Conservation (phyloP, 139 green algal genomes). For the Pseudopediastrum boryanum region DNA sequence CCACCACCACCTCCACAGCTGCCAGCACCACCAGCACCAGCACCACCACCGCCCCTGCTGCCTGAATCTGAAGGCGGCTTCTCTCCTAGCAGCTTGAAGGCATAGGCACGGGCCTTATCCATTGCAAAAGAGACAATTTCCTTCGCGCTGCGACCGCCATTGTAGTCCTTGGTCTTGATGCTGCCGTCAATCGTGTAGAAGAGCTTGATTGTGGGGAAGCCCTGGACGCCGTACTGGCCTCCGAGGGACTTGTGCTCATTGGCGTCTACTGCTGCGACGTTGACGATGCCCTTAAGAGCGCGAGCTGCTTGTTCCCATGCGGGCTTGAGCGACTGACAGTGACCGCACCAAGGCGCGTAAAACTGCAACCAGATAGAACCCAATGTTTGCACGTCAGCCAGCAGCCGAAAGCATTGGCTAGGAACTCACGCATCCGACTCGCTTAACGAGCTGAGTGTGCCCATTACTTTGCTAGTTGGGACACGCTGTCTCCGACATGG, state of each 20-base stretch:
- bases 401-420: neutral
- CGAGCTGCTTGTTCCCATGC: conserved; percentile 67
- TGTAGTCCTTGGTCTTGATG: conserved; percentile 74
- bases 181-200: conserved; percentile 58
- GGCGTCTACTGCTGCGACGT: conserved; percentile 73
- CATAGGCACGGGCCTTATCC: conserved; percentile 65
- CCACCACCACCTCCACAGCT: neutral
- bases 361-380: conserved; percentile 42
- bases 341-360: conserved; percentile 63
- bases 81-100: conserved; percentile 55
- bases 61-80: conserved; percentile 36
- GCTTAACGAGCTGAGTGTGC: neutral
- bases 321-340: conserved; percentile 43
- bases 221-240: conserved; percentile 62
- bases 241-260: conserved; percentile 66
- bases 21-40: neutral
- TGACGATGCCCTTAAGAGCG: conserved; percentile 73
- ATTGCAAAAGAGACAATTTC: conserved; percentile 82
- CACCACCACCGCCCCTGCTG: conserved; percentile 28
- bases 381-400: neutral
- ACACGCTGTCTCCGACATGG: neutral
- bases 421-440: neutral
- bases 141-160: conserved; percentile 72
- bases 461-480: neutral
- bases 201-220: conserved; percentile 92